Evolutionary conservation across 345 rosid species (phyloP), one percentile per base, ranked within the genome.

Genomic region (Rubroshorea leprosula): DNA sequence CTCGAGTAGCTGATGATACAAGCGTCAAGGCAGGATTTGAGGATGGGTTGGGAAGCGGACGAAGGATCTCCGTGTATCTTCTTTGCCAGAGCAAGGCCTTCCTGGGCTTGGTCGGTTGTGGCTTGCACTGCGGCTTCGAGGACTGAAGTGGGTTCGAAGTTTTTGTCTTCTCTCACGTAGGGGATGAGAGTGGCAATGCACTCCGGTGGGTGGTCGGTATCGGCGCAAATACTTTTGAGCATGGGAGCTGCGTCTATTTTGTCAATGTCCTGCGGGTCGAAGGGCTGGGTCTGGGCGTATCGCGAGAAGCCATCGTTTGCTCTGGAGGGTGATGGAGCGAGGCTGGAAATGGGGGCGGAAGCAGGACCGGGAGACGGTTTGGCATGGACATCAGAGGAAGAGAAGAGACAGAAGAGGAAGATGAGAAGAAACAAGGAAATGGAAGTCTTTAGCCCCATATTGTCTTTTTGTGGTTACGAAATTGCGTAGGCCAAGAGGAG

Each of bases 371-470:
- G 44, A 4, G 23, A 23, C 18, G 18, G 52, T 2, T 19, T 19
- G 14, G 24, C 23, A 51, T 23, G 15, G 44, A 4, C 2, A 20
- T 19, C 4, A 5, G 23, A 1, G 18, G 26, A 17, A 18, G 47
- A 25, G 26, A 53, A 41, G 49, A 67, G 46, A 38, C 47, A 48
- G 57, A 52, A 58, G 45, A 61, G 27, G 58, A 63, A 18, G 27
- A 60, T 18, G 23, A 65, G 46, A 26, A 72, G 20, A 53, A 60
- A 8, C 55, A 62, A 44, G 6, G 24, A 21, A 10, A 16, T 17
- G 49, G 66, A 52, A 22, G 44, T 67, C 25, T 44, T 57, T 22
- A 60, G n/a, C 58, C 43, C 64, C 76, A 75, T 75, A 17, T 20
- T 54, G 48, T 59, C 62, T 60, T 21, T 56, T 14, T 4, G 6